Base-by-base conservation (phyloP, 2,329 filamentous ascomycete species). In the Phaeosphaeriaceae sp. region DNA sequence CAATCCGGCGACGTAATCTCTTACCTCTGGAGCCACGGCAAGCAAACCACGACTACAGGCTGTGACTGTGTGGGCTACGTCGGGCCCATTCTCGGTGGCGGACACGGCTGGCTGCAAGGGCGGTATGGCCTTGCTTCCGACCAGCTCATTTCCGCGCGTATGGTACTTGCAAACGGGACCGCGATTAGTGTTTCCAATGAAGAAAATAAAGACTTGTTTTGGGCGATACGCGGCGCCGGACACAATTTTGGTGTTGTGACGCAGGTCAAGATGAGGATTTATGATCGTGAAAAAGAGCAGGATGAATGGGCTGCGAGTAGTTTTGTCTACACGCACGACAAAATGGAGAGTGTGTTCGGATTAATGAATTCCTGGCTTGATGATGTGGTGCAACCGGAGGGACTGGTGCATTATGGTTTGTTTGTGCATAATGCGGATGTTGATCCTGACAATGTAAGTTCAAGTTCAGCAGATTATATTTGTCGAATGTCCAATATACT, bases 1-100 rank as follows among this genome's bases (percentile, higher is more conserved):
- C 23, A 26, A 11, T 2, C 23, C 7, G 23, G 23, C 23, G 23
- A 26, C 11, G 2, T 26, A 6, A 26, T 26, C 6, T 1, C 23
- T 7, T 26, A 8, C 5, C 6, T 26, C 7, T 26, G 23, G 23
- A 8, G 7, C 7, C 23, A 11, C 23, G 66, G 68, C 12, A 73
- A 73, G 39, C 48, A 56, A 42, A 54, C 56, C 23, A 53, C 52
- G 34, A 62, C 56, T 1, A 55, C 50, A 2, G 54, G 46, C 11
- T 67, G 61, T 33, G 64, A 58, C 29, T 68, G 65, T 17, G 58
- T 60, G 12, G 83, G 84, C 2, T 80, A 86, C 12, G 81, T 82
- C 1, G 83, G 81, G 0, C 74, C 85, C 5, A 78, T 79, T 0
- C 73, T 86, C 1, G 82, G 82, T 9, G 83, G 83, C 20, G 83